Base-by-base conservation (phyloP, 2,329 filamentous ascomycete species). In the Xylariaceae sp. region DNA sequence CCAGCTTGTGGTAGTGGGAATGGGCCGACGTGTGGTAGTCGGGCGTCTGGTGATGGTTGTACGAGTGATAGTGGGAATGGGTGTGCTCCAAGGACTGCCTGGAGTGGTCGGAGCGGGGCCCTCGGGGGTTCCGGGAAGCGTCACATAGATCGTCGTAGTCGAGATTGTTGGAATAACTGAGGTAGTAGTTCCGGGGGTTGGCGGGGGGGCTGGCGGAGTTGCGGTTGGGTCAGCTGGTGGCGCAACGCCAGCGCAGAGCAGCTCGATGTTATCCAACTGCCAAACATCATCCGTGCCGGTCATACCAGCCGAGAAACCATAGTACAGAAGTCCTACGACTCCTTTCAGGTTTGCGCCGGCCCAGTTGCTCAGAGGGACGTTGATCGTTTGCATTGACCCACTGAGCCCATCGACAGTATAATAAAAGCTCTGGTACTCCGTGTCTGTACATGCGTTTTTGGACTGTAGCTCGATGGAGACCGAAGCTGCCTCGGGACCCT, bases 291-390 rank as follows among this genome's bases (percentile, higher is more conserved):
- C 56, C 2, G 43, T 49, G 7, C 51, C 55, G 0, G 47, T 57
- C 31, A 51, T 4, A n/a, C 57, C 56, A 8, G 53, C 52, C 4
- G 59, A 60, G 43, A 60, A 61, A 19, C 54, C 55, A 37, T 47
- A 61, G 56, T 56, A 61, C 12, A 74, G 63, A 31, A 77, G 52
- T 3, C 65, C 67, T 17, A 65, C 63, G 19, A 75, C 56, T 7
- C 72, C 73, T 45, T 74, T 63, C 36, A 68, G 60, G 47, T 76
- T 77, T 17, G 74, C 74, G 3, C 67, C 69, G 2, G 63, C 41
- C 54, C 76, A 52, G 30, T 63, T 66, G 38, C 61, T 69, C 19
- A 79, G 56, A 2, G 73, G 74, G 16, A 80, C 51, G 4, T 64
- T 74, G 43, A 78, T 53, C 4, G 69, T 74, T 57, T 79, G 71